Conservation (phyloP, 148 eudicot genomes). For the Rheum nobile region DNA sequence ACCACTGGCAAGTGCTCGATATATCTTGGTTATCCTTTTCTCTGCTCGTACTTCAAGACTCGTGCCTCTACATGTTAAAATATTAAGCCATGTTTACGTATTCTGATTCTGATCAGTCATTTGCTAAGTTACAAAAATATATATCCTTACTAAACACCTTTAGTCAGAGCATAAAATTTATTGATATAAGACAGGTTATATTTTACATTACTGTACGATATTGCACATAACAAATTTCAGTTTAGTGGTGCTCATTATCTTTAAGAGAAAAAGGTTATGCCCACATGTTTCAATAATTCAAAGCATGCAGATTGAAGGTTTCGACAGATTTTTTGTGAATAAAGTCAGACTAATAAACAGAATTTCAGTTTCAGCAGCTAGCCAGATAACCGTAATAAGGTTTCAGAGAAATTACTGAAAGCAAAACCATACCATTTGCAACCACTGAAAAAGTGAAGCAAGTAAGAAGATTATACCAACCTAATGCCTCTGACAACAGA, state of each 20-base stretch:
- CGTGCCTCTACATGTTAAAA: conserved; percentile 21
- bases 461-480: conserved; percentile 24
- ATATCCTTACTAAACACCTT: background rate
- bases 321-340: background rate
- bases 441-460: background rate
- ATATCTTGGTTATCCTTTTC: conserved; percentile 60
- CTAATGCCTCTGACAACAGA: conserved; percentile 38
- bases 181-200: background rate
- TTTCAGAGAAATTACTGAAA: background rate
- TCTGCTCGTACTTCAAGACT: conserved; percentile 13
- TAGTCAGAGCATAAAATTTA: background rate
- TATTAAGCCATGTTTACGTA: background rate
- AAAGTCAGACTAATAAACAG: background rate
- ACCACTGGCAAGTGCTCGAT: conserved; percentile 72
- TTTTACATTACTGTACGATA: background rate
- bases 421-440: background rate
- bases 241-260: background rate
- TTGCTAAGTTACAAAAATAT: background rate
- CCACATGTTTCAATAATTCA: background rate
- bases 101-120: background rate
- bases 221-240: background rate
- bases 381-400: background rate
- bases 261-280: background rate
- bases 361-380: background rate
- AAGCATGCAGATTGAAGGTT: background rate